Base-by-base conservation (phyloP, 345 rosid species). In the Populus deltoides region DNA sequence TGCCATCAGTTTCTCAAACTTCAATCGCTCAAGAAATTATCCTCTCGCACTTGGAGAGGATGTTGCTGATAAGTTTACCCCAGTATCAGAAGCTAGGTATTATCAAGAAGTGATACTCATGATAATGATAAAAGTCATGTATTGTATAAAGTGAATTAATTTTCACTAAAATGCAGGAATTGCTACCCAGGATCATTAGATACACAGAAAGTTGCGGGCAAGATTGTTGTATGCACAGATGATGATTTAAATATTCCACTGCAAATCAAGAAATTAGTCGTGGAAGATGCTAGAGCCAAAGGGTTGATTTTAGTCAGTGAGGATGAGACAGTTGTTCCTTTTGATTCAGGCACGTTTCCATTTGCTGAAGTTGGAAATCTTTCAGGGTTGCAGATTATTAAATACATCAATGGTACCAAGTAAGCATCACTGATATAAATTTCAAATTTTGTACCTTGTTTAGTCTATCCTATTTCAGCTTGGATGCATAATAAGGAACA, bases 111-210 rank as follows among this genome's bases (percentile, higher is more conserved):
- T 67, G 9, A 35, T 67, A 35, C 45, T 35, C 5, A 17, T 29
- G n/a, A 25, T 61, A 31, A 27, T 16, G 70, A 9, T 16, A 8
- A 31, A 29, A 22, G 5, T 67, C 41, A 12, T 33, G 35, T 31
- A 33, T 31, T 67, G 7, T 6, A 16, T 20, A 33, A 6, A 67
- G 36, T 65, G 7, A 29, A 13, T 29, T 24, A n/a, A n/a, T 63
- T 29, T 63, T 63, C 12, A 4, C 13, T 51, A 61, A 57, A 76
- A 35, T 81, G 85, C 87, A 91, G 96, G 83, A 79, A 76, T 65
- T 93, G 98, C 79, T 72, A 82, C 79, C 97, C 94, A 7, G 91
- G 93, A 72, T 91, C 98, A 63, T 71, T 93, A 67, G 92, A 93
- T 75, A 71, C 70, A 25, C 78, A 70, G 51, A 93, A 89, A 89